Conservation (phyloP, 495 filamentous ascomycete species). For the Daldinia childiae region DNA sequence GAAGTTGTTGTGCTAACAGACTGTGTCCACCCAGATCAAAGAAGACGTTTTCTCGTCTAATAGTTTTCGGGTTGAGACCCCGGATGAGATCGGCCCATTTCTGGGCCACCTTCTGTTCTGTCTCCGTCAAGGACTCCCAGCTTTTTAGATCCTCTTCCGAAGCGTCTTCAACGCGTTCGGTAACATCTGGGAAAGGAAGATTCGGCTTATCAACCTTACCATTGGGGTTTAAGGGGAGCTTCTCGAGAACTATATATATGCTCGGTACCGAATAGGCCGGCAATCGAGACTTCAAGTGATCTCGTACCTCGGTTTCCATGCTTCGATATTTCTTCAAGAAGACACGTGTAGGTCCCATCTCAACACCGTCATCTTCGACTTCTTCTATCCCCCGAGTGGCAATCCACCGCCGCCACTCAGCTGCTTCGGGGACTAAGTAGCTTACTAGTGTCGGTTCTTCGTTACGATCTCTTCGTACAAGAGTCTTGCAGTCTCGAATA, state of each 20-base stretch:
- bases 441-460: constrained; percentile 91
- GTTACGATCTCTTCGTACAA: constrained; percentile 86
- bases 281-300: constrained; percentile 77
- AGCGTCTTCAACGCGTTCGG: constrained; percentile 56
- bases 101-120: constrained; percentile 50
- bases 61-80: constrained; percentile 65
- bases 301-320: constrained; percentile 77
- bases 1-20: constrained; percentile 86
- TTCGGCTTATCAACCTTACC: constrained; percentile 93
- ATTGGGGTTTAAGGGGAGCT: constrained; percentile 91
- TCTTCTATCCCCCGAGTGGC: constrained; percentile 63
- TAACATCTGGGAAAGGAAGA: constrained; percentile 88
- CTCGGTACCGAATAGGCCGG: constrained; percentile 83
- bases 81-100: constrained; percentile 60
- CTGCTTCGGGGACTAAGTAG: constrained; percentile 87
- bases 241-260: constrained; percentile 79
- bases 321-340: constrained; percentile 70
- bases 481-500: constrained; percentile 85
- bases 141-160: constrained; percentile 74
- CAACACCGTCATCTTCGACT: constrained; percentile 55
- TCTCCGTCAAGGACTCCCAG: constrained; percentile 68
- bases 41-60: constrained; percentile 76
- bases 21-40: constrained; percentile 91
- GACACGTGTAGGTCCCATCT: constrained; percentile 55
- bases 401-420: constrained; percentile 75